Conservation (phyloP, 2,329 filamentous ascomycete genomes). For the Lachnellula occidentalis region DNA sequence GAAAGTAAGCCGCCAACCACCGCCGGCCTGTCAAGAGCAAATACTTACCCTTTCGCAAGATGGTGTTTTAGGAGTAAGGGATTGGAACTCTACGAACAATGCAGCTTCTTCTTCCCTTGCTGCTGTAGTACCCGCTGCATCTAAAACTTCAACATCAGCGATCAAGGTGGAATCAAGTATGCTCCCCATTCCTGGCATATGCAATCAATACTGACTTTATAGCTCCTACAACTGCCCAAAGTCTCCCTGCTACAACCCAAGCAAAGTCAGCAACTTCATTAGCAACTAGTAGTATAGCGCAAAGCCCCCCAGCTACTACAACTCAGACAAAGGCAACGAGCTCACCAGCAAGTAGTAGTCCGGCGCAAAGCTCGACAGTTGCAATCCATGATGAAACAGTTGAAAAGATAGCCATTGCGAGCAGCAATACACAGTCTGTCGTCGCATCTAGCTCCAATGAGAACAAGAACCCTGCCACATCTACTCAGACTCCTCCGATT, state of each 20-base stretch:
- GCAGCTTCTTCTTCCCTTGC: not conserved
- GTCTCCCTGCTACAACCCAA: not conserved
- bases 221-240: not conserved
- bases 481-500: not conserved
- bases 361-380: not conserved
- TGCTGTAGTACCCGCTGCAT: not conserved
- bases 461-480: not conserved
- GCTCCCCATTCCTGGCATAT: not conserved
- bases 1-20: not conserved
- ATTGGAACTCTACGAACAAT: not conserved
- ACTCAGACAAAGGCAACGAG: not conserved
- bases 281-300: too few species aligned
- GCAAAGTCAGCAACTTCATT: not conserved
- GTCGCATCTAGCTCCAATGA: not conserved
- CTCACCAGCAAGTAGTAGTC: slow-evolving; percentile 1
- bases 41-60: not conserved
- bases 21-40: not conserved
- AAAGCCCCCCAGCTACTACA: too few species aligned
- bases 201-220: not conserved
- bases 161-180: not conserved
- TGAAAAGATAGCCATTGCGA: not conserved
- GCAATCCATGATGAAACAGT: not conserved
- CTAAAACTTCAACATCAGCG: not conserved
- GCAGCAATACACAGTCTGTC: not conserved
- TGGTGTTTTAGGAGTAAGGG: not conserved